Evolutionary conservation across 495 filamentous ascomycete genomes (phyloP).

Genomic region (Tuber indicum): DNA sequence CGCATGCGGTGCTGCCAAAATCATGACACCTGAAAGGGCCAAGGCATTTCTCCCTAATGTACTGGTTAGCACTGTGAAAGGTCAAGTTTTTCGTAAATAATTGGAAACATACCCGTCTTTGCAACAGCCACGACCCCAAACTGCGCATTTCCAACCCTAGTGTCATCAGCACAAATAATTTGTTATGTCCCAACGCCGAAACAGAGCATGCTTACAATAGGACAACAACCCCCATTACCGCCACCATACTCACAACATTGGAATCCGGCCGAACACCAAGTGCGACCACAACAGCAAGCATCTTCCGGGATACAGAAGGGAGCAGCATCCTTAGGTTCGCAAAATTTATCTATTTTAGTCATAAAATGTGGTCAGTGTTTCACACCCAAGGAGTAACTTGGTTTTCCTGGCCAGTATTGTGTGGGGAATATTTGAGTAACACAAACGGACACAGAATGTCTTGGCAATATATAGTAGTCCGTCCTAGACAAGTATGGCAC

Average conservation of each 20-base stretch:
- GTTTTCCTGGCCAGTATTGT: not conserved
- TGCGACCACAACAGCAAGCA: constrained; percentile 19
- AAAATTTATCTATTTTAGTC: constrained; percentile 18
- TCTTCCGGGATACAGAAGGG: constrained; percentile 21
- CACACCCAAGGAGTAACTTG: not conserved
- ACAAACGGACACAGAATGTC: not conserved
- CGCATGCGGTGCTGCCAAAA: constrained; percentile 19
- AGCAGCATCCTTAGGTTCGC: constrained; percentile 6
- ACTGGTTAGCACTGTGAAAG: not conserved
- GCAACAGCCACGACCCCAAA: constrained; percentile 15
- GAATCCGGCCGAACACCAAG: constrained; percentile 18
- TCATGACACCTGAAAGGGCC: constrained; percentile 19
- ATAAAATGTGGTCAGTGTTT: not conserved
- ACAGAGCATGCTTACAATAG: constrained; percentile 4
- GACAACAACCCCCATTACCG: constrained; percentile 18
- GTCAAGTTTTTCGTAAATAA: not conserved
- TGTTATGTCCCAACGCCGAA: not conserved
- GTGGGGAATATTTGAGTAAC: not conserved
- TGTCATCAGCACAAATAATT: not conserved
- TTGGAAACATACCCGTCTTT: constrained; percentile 16
- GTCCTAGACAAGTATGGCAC: not conserved
- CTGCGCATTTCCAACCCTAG: constrained; percentile 17
- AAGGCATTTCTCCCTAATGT: constrained; percentile 14
- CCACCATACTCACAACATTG: constrained; percentile 17
- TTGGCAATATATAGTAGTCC: not conserved